Base-by-base conservation (phyloP, 441 rosid genomes). In the Adansonia madagascariensis region DNA sequence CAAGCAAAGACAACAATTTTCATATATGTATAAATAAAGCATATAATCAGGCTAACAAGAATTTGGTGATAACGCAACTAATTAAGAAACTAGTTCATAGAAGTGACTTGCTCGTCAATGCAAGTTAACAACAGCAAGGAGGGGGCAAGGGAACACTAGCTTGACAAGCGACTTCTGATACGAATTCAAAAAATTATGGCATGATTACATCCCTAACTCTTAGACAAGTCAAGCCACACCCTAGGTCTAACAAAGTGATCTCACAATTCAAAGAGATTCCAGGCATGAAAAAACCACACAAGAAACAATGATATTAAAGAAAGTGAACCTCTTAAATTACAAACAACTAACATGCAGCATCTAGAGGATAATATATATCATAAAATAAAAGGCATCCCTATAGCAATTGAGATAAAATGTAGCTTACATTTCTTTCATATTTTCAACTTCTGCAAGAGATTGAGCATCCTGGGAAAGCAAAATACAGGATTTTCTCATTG, bases 401-500 rank as follows among this genome's bases (percentile, higher is more conserved):
- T 71, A 81, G 70, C 17, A 59, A n/a, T 20, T 46, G 35, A 77
- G 69, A 72, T 69, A 80, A 56, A 82, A 79, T 62, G 59, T 27
- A 2, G 75, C 92, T 43, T 94, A 96, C 99, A 72, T 84, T 84
- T 90, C 88, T 85, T 94, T 91, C 74, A 92, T 79, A 65, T 86
- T 88, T 87, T 87, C 83, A 73, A 92, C 85, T 84, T 90, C 84
- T 39, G 82, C 86, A 66, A 11, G 85, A 78, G 94, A 91, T 78
- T 85, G 84, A 79, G 81, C 74, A 80, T 96, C 95, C 71, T 83
- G 88, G 52, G 89, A 85, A 47, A 91, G 82, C 86, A 94, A 87
- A 81, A 86, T 81, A 85, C 90, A 89, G 71, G 84, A 63, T 78
- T 87, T 87, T 80, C 92, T 87, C 86, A 80, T 85, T 61, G 84